Base-by-base conservation (phyloP, 768 basidiomycete species). In the Clitopilus passeckerianus region DNA sequence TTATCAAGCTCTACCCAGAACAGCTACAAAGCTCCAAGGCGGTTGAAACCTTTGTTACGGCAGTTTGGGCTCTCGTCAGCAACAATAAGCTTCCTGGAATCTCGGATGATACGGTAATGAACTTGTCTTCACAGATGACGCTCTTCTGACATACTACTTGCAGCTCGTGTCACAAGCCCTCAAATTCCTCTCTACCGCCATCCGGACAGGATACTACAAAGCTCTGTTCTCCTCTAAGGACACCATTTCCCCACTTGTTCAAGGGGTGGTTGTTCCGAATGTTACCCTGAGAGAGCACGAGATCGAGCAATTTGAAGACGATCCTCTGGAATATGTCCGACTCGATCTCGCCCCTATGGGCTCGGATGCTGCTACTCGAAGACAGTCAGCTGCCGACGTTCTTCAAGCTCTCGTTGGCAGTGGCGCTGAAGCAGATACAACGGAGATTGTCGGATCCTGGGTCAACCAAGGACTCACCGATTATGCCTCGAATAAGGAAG, bases 381-480 rank as follows among this genome's bases (percentile, higher is more conserved):
- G 96, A 41, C 93, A 97, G 66, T 91, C 96, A 1, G 96, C 95
- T 0, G 94, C 91, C 0, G 96, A 99, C 66, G 92, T 98, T n/a
- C 83, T 97, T 2, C 91, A 94, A 58, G 92, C 95, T 0, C 78
- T 99, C 2, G 92, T 97, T 16, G 77, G 84, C 9, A 85, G 84
- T 60, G 87, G 93, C 37, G 87, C 86, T 63, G 95, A 97, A 67
- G 70, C 80, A 1, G 90, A 93, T 64, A 84, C 94, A n/a, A 98
- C 96, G 0, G 84, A 86, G 60, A 89, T 96, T 61, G 89, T 94
- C 30, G 86, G 89, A 53, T 72, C 80, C n/a, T 97, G 93, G 86
- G 92, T 99, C 61, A 78, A 76, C 24, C 80, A 80, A 7, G 92
- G 91, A 30, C 74, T 98, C 12, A 74, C 77, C 53, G 78, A 87